Evolutionary conservation across 768 basidiomycete genomes (phyloP).

Genomic region (Pulveroboletus ravenelii): DNA sequence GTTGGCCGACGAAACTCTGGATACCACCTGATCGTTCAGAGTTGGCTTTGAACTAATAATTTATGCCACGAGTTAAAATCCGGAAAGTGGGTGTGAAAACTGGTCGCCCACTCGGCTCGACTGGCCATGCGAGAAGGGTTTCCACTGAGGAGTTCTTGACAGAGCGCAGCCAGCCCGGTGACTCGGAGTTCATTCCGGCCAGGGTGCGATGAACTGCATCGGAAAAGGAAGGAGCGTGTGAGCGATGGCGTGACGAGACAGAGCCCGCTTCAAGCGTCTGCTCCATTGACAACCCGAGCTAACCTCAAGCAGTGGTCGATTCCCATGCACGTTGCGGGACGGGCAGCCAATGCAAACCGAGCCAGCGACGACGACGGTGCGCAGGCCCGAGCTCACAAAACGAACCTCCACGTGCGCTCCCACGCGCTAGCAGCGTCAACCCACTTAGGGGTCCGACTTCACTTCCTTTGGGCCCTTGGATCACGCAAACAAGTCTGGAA

Average conservation of each 20-base stretch:
- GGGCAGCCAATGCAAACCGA: background rate
- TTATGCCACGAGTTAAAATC: background rate
- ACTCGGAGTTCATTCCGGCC: conserved; percentile 15
- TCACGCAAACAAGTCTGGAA: conserved; percentile 30
- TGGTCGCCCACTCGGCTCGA: background rate
- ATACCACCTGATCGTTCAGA: too few relatives aligned
- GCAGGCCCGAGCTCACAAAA: background rate
- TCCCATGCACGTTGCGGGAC: conserved; percentile 3
- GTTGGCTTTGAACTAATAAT: too few relatives aligned
- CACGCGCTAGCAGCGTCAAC: conserved; percentile 25
- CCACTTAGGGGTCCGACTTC: conserved; percentile 30
- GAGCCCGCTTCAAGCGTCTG: background rate
- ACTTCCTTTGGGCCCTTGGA: conserved; percentile 17
- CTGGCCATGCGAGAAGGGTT: background rate
- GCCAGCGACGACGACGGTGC: background rate
- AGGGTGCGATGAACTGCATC: conserved; percentile 6
- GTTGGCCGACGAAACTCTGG: too few relatives aligned
- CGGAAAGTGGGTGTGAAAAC: background rate
- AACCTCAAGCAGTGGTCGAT: conserved; percentile 5
- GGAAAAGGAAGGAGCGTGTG: conserved; percentile 18
- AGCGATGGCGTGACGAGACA: conserved; percentile 21
- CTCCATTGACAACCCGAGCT: conserved; percentile 1
- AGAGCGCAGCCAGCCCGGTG: conserved; percentile 10
- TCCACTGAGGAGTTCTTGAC: conserved; percentile 1
- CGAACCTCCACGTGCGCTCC: conserved; percentile 17